Conservation (phyloP, 768 basidiomycete species). For the Dictyophora rubrovolvata region DNA sequence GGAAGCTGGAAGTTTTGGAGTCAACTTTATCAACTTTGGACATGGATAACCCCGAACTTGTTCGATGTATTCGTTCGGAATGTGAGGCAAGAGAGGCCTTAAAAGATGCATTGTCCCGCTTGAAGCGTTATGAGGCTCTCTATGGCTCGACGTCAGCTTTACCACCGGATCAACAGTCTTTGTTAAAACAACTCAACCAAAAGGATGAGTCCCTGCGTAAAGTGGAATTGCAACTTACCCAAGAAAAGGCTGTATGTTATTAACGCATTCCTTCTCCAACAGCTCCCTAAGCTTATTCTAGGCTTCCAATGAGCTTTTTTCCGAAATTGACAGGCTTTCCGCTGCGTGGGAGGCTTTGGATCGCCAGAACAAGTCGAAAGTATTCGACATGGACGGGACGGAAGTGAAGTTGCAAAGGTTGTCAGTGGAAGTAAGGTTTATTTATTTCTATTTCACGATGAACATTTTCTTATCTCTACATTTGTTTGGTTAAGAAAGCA, state of each 20-base stretch:
- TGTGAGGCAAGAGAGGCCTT: constrained; percentile 19
- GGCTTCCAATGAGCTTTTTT: constrained; percentile 68
- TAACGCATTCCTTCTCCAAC: neutral
- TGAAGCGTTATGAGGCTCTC: constrained; percentile 52
- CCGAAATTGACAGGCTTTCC: constrained; percentile 79
- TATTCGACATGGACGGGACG: constrained; percentile 64
- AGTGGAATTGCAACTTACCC: constrained; percentile 51
- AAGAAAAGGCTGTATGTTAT: constrained; percentile 50
- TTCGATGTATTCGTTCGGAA: constrained; percentile 26
- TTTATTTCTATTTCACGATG: neutral
- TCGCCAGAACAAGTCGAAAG: constrained; percentile 70
- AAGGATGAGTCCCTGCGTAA: constrained; percentile 62
- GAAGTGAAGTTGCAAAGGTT: constrained; percentile 65
- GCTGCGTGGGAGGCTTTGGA: constrained; percentile 81
- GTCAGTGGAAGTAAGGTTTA: constrained; percentile 52
- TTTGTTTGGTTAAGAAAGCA: constrained; percentile 54
- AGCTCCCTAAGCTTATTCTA: constrained; percentile 20
- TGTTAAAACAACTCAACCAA: constrained; percentile 45
- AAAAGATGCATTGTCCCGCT: constrained; percentile 12
- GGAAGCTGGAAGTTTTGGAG: constrained; percentile 40
- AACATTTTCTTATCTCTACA: neutral
- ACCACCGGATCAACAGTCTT: constrained; percentile 39
- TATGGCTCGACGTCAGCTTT: constrained; percentile 47
- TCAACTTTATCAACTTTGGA: constrained; percentile 36
- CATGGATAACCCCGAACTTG: constrained; percentile 42